Evolutionary conservation across 2,329 filamentous ascomycete genomes (phyloP).

Genomic region (Nigrospora oryzae): DNA sequence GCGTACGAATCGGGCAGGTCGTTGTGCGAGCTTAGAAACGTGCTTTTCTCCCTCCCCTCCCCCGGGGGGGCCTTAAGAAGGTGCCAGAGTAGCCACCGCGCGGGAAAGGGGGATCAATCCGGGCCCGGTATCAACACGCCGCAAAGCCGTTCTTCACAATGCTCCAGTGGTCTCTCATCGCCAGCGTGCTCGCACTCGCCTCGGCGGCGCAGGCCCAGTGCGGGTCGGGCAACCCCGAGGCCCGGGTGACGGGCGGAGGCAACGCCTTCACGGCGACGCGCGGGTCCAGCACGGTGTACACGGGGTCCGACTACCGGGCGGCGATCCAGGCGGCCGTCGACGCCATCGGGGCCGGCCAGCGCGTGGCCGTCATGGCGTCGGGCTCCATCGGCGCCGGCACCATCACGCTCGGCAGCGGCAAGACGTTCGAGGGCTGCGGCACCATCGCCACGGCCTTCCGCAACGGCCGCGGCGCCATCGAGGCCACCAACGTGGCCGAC

Average conservation of each 20-base stretch:
- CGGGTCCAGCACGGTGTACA: constrained; percentile 37
- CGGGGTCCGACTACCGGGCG: constrained; percentile 41
- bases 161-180: constrained; percentile 18
- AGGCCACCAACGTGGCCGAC: constrained; percentile 35
- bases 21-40: too few relatives aligned
- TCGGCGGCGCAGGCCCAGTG: constrained; percentile 23
- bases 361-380: constrained; percentile 43
- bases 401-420: constrained; percentile 40
- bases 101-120: too few relatives aligned
- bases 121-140: too few relatives aligned
- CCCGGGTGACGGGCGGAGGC: constrained; percentile 12
- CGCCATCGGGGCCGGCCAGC: constrained; percentile 40
- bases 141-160: constrained; percentile 3
- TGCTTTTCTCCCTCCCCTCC: too few relatives aligned
- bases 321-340: constrained; percentile 48
- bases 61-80: too few relatives aligned
- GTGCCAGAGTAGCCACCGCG: too few relatives aligned
- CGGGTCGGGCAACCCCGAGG: constrained; percentile 13
- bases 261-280: constrained; percentile 12
- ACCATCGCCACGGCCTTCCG: constrained; percentile 38
- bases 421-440: constrained; percentile 50
- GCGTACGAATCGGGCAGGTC: too few relatives aligned
- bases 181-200: constrained; percentile 31
- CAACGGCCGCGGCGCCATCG: constrained; percentile 42
- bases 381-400: constrained; percentile 46